Conservation (phyloP, 2,329 filamentous ascomycete species). For the Tolypocladium tropicale region DNA sequence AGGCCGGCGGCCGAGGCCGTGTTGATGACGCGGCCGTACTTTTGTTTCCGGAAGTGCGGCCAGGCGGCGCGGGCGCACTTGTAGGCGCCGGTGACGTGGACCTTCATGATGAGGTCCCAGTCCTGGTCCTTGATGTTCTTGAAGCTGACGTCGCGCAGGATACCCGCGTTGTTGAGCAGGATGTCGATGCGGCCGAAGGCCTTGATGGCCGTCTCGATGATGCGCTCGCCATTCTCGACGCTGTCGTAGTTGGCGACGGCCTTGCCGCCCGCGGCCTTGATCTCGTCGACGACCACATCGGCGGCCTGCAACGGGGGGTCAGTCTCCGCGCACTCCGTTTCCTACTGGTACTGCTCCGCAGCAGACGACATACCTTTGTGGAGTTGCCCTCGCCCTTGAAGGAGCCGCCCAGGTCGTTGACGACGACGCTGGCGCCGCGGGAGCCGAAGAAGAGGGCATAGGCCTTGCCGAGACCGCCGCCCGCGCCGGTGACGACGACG, state of each 20-base stretch:
- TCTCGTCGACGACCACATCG: slow-evolving; percentile 74
- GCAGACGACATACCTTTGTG: slow-evolving; percentile 69
- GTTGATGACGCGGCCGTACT: slow-evolving; percentile 94
- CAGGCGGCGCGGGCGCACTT: slow-evolving; percentile 92
- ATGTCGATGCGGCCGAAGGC: slow-evolving; percentile 81
- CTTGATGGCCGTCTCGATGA: slow-evolving; percentile 81
- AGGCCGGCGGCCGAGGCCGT: slow-evolving; percentile 92
- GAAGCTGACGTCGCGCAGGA: slow-evolving; percentile 89
- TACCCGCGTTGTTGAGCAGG: slow-evolving; percentile 96
- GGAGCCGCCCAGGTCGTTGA: slow-evolving; percentile 89
- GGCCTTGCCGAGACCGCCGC: slow-evolving; percentile 68
- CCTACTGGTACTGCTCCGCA: neutral
- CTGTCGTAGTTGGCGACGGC: slow-evolving; percentile 96
- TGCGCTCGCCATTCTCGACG: slow-evolving; percentile 86
- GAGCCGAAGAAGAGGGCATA: slow-evolving; percentile 88
- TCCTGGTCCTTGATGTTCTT: slow-evolving; percentile 98
- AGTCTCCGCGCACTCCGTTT: neutral
- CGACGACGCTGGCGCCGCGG: slow-evolving; percentile 86
- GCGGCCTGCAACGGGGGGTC: slow-evolving; percentile 52
- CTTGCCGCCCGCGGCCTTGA: slow-evolving; percentile 81
- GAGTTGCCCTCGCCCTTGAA: slow-evolving; percentile 89
- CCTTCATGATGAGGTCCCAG: slow-evolving; percentile 90
- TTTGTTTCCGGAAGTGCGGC: slow-evolving; percentile 97
- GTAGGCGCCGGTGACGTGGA: slow-evolving; percentile 89
- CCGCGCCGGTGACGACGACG: slow-evolving; percentile 73